Base-by-base conservation (phyloP, 2,329 filamentous ascomycete species). In the Ophiocordyceps camponoti-leonardi region DNA sequence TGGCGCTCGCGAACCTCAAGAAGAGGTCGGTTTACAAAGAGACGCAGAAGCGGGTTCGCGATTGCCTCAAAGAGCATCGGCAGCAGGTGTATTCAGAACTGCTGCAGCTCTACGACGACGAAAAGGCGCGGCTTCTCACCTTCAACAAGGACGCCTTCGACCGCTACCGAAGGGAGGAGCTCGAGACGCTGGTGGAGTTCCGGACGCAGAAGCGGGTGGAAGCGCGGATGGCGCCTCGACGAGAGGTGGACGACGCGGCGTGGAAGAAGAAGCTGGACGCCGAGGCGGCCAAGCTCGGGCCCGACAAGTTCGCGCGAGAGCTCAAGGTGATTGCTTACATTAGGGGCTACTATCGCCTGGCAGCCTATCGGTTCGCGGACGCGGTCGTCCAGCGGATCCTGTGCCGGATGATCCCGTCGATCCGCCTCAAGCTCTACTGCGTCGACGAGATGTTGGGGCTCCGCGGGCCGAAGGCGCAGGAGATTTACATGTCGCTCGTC, bases 261-360 rank as follows among this genome's bases (percentile, higher is more conserved):
- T 37, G 14, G 14, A 16, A 37, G 3, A 64, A 59, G 30, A 58
- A 60, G 26, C 63, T 71, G 8, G 58, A 61, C 20, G 51, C 56
- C 7, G 67, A 76, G 23, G 49, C 66, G 7, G 52, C 57, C 13
- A 71, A 68, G 23, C 62, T 85, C 12, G 70, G 69, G 0, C 57
- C 64, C 0, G 82, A 86, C 52, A 65, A 67, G 0, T 86, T 76
- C 51, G 56, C 66, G 1, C 59, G 63, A 0, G 81, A 86, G 54
- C 59, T 87, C 1, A 65, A 71, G 10, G 73, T 82, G 0, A 72
- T 82, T 0, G 69, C 77, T 0, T 76, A 77, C 4, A 69, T 84
- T 41, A 67, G 79, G 0, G 80, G 73, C 0, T 87, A 86, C 57
- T 87, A 87, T 54, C 68, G 75, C 42, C 72, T 81, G 5, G 81